A percentile compares a stretch with the other conserved stretches of the same genome.
Evolutionary conservation across 1,139 yeast genomes (phyloP).

Genomic region (Sugiyamaella novakii): DNA sequence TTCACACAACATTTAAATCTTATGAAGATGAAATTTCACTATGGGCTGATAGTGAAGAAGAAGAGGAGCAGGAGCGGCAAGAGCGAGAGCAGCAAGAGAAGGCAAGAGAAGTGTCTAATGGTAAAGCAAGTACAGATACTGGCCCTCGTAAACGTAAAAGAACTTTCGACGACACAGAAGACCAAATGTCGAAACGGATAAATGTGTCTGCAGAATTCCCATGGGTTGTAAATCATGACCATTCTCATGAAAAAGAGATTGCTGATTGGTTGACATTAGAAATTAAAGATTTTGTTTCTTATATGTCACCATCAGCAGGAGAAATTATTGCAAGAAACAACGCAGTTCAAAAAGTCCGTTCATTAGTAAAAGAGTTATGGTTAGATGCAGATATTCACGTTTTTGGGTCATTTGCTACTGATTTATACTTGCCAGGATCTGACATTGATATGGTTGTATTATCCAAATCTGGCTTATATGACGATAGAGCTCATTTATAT

Average conservation of each 20-base stretch:
- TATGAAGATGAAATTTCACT: constrained; percentile 31
- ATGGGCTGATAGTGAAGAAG: constrained; percentile 21
- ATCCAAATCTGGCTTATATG: constrained; percentile 66
- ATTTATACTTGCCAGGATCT: constrained; percentile 89
- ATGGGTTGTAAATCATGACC: constrained; percentile 79
- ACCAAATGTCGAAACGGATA: constrained; percentile 25
- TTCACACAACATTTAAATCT: constrained; percentile 31
- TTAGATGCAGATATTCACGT: constrained; percentile 79
- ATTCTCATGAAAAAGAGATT: constrained; percentile 70
- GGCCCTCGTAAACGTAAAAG: constrained; percentile 27
- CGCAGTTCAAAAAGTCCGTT: constrained; percentile 63
- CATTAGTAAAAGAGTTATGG: constrained; percentile 67
- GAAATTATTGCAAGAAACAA: constrained; percentile 73
- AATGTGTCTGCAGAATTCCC: constrained; percentile 54
- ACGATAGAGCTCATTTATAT: constrained; percentile 66
- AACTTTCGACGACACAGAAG: constrained; percentile 35
- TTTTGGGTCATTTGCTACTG: constrained; percentile 96
- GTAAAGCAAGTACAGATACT: background rate
- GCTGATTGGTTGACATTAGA: constrained; percentile 90
- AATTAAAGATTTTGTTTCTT: constrained; percentile 80
- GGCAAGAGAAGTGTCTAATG: too few species aligned
- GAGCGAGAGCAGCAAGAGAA: constrained; percentile 9
- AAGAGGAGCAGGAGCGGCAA: constrained; percentile 25
- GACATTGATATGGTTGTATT: constrained; percentile 94
- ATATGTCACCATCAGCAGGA: constrained; percentile 79